These are phyloP conservation scores for Fusarium clavum DNA, from an alignment of 2,329 filamentous ascomycete species.

Conservation along the genomic window DNA sequence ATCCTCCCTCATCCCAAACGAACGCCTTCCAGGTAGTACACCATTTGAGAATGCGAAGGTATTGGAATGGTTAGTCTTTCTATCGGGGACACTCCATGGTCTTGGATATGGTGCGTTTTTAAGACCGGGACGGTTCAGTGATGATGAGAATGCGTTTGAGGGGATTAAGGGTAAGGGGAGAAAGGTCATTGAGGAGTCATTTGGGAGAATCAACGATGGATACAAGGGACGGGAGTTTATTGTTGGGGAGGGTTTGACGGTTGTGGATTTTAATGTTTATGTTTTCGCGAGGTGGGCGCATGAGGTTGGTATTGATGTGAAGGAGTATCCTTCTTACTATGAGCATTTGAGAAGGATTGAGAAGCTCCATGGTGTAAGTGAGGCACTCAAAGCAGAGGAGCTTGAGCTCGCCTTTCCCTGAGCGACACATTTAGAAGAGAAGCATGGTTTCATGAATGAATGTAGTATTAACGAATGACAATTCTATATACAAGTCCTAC, in stretches of 20 bases:
- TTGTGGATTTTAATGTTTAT: slow-evolving; percentile 38
- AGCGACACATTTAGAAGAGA: background rate
- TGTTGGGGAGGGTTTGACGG: slow-evolving; percentile 24
- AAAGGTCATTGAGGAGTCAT: background rate
- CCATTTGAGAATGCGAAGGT: slow-evolving; percentile 43
- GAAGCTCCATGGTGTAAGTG: slow-evolving; percentile 1
- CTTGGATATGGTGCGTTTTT: slow-evolving; percentile 44
- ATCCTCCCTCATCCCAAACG: slow-evolving; percentile 37
- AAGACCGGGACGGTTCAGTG: slow-evolving; percentile 46
- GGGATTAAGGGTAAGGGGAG: slow-evolving; percentile 13
- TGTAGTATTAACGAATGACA: background rate
- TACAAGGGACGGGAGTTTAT: background rate
- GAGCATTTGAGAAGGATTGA: slow-evolving; percentile 3
- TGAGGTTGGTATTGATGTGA: slow-evolving; percentile 15
- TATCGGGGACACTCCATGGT: slow-evolving; percentile 50
- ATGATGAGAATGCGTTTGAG: slow-evolving; percentile 18
- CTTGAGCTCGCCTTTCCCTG: slow-evolving; percentile 2
- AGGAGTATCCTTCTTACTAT: slow-evolving; percentile 7
- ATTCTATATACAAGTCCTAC: background rate
- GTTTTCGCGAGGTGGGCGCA: slow-evolving; percentile 38
- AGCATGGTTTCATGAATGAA: accelerated
- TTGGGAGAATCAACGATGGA: slow-evolving; percentile 11
- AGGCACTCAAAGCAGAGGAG: background rate
- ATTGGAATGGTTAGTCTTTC: slow-evolving; percentile 50
- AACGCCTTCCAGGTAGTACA: slow-evolving; percentile 39